phyloP scores from a whole-genome alignment of 83 land plant species.

The Picea engelmannii region DNA sequence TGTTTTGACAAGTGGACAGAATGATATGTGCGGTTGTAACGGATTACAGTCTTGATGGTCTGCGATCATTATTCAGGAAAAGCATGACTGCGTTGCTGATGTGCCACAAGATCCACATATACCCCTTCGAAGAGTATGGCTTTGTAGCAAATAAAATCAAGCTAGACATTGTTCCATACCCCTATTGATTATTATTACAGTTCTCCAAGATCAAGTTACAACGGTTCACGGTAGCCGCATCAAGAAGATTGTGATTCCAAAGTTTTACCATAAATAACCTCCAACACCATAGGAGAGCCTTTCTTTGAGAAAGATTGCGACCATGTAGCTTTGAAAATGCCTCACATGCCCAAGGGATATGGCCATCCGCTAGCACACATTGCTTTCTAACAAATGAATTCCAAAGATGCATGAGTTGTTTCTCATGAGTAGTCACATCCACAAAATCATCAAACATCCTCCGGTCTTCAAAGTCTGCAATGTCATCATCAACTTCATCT shows the following conservation, averaged over 20 bases:
- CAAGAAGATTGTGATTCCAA: slow-evolving; percentile 82
- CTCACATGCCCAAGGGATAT: slow-evolving; percentile 95
- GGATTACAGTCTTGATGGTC: too few relatives aligned
- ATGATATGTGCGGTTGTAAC: too few relatives aligned
- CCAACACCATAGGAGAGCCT: slow-evolving; percentile 73
- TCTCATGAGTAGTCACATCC: slow-evolving; percentile 94
- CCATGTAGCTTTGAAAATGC: slow-evolving; percentile 85
- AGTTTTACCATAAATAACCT: slow-evolving; percentile 73
- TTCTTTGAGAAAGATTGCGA: slow-evolving; percentile 42
- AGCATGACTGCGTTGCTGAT: too few relatives aligned
- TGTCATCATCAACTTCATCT: slow-evolving; percentile 95
- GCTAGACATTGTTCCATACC: too few relatives aligned
- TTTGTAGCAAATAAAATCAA: too few relatives aligned
- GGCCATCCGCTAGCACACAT: slow-evolving; percentile 97
- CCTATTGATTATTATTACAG: slow-evolving; percentile 10
- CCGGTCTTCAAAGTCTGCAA: slow-evolving; percentile 92
- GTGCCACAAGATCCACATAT: too few relatives aligned
- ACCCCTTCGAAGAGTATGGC: too few relatives aligned
- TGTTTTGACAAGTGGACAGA: too few relatives aligned
- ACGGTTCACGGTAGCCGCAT: slow-evolving; percentile 60
- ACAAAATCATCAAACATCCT: slow-evolving; percentile 99
- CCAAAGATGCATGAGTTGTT: slow-evolving; percentile 98
- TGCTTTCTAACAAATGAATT: slow-evolving; percentile 87
- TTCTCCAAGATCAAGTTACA: slow-evolving; percentile 60
- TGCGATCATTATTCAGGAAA: too few relatives aligned